These are phyloP conservation scores for Pythium plurisporium DNA, from an alignment of 352 stramenopile species.

Conservation along the genomic window DNA sequence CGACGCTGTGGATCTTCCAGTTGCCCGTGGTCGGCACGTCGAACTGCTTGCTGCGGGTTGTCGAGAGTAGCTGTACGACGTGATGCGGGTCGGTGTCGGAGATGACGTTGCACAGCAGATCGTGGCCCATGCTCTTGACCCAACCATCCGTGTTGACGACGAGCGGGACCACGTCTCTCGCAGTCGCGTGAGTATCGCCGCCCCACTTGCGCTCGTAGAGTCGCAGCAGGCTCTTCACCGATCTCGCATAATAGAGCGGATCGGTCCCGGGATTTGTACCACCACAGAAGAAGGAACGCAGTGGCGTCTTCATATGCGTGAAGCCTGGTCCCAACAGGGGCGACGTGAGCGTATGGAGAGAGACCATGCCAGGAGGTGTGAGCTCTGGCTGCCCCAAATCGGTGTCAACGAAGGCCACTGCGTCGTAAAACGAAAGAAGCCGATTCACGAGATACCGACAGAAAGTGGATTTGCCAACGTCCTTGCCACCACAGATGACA, in stretches of 20 bases:
- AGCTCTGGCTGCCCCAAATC: conserved; percentile 95
- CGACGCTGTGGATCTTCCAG: conserved; percentile 57
- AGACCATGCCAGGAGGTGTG: conserved; percentile 89
- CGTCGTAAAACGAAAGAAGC: conserved; percentile 62
- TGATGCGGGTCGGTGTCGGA: conserved; percentile 79
- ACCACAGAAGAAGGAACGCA: conserved; percentile 73
- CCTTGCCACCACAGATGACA: conserved; percentile 93
- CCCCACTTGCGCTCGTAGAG: conserved; percentile 61
- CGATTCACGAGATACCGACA: conserved; percentile 93
- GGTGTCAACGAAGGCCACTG: conserved; percentile 93
- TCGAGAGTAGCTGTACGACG: conserved; percentile 92
- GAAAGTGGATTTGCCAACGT: conserved; percentile 95
- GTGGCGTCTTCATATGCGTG: conserved; percentile 81
- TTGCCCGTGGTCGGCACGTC: conserved; percentile 44
- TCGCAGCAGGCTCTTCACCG: conserved; percentile 62
- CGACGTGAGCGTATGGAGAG: conserved; percentile 82
- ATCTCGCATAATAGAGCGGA: conserved; percentile 68
- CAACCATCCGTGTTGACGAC: conserved; percentile 97
- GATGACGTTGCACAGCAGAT: conserved; percentile 92
- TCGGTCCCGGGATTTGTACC: conserved; percentile 72
- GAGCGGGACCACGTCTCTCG: conserved; percentile 59
- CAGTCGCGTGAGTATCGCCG: background rate
- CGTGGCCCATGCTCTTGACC: conserved; percentile 96
- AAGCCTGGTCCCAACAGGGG: conserved; percentile 92
- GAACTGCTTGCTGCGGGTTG: conserved; percentile 86